Conservation (phyloP, 352 stramenopile species). For the Aphanomyces stellatus region DNA sequence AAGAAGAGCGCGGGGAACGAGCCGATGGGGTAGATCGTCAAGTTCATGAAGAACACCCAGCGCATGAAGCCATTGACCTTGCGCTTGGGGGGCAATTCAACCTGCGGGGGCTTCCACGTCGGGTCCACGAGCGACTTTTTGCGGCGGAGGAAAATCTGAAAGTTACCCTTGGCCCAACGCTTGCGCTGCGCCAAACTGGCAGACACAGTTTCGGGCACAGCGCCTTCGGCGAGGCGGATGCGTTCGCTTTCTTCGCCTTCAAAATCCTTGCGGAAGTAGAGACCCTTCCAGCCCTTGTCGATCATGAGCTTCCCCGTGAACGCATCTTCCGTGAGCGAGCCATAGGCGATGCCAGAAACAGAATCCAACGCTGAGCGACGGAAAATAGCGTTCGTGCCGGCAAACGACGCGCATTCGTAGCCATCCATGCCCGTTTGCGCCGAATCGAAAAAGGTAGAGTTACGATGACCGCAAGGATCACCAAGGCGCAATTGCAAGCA, state of each 20-base stretch:
- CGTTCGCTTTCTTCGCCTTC: conserved; percentile 58
- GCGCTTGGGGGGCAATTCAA: conserved; percentile 42
- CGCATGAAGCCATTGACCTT: conserved; percentile 73
- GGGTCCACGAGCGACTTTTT: conserved; percentile 63
- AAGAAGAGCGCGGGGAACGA: conserved; percentile 69
- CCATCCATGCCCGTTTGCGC: conserved; percentile 64
- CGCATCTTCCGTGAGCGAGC: conserved; percentile 62
- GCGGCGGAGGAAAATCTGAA: conserved; percentile 52
- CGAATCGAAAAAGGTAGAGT: conserved; percentile 66
- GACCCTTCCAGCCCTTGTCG: conserved; percentile 67
- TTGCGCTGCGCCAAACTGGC: conserved; percentile 54
- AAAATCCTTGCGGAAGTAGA: conserved; percentile 71
- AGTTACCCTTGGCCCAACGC: conserved; percentile 71
- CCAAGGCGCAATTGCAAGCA: conserved; percentile 53
- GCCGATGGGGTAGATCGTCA: conserved; percentile 64
- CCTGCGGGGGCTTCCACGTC: conserved; percentile 38
- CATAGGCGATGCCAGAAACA: conserved; percentile 63
- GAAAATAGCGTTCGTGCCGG: conserved; percentile 71
- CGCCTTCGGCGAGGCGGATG: conserved; percentile 56
- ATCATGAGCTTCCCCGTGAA: conserved; percentile 78
- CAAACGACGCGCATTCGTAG: conserved; percentile 63
- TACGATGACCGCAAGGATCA: conserved; percentile 55
- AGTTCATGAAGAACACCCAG: conserved; percentile 76
- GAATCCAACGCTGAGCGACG: conserved; percentile 61
- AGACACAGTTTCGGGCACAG: conserved; percentile 54